These are phyloP conservation scores for Phyllachora maydis DNA, from an alignment of 2,329 filamentous ascomycete species.

Conservation along the genomic window DNA sequence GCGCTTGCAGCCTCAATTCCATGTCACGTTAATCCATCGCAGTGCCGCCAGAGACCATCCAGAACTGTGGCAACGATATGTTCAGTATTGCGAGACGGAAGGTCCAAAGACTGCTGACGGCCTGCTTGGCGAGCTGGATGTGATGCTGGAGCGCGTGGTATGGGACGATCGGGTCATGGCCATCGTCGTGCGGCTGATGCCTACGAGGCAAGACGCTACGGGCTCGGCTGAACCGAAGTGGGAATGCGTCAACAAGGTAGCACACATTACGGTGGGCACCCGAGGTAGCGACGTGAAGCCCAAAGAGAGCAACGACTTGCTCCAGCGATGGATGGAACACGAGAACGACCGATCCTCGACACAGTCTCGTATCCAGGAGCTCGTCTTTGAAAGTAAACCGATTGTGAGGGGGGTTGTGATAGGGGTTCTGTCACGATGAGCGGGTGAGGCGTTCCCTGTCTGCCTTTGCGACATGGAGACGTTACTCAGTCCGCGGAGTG, in stretches of 20 bases:
- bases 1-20: constrained; percentile 70
- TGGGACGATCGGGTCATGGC: constrained; percentile 83
- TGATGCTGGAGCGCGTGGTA: constrained; percentile 51
- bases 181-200: constrained; percentile 58
- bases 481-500: too few species aligned
- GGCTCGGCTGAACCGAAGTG: constrained; percentile 15
- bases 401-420: constrained; percentile 23
- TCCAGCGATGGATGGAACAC: constrained; percentile 51
- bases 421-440: constrained; percentile 26
- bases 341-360: constrained; percentile 23
- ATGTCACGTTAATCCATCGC: constrained; percentile 84
- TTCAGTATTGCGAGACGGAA: constrained; percentile 29
- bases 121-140: constrained; percentile 40
- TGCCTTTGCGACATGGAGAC: too few species aligned
- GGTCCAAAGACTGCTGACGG: constrained; percentile 17
- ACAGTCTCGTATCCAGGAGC: constrained; percentile 22
- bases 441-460: too few species aligned
- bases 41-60: constrained; percentile 37
- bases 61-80: constrained; percentile 59
- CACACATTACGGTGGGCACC: constrained; percentile 84
- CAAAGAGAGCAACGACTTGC: constrained; percentile 77
- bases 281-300: constrained; percentile 58
- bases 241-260: constrained; percentile 55
- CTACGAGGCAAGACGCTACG: constrained; percentile 3
- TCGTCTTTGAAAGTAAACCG: constrained; percentile 26